These are phyloP conservation scores for Blastocystis sp. DNA, from an alignment of 352 stramenopile species.

Conservation along the genomic window DNA sequence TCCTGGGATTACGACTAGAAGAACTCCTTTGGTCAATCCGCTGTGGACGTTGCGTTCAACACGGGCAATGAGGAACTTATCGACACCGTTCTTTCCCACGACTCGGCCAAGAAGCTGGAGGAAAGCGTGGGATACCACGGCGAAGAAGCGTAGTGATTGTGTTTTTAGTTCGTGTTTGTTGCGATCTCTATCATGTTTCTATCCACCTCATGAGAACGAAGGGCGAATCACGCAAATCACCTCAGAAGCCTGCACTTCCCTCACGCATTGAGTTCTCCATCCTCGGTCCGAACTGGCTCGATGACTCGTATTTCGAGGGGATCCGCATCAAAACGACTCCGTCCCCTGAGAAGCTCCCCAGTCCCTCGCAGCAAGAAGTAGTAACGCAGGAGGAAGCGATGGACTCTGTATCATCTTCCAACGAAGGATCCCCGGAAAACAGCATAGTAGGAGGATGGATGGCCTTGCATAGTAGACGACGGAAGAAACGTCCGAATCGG, in stretches of 20 bases:
- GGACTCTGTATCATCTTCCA: not conserved
- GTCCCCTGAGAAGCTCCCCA: too few relatives aligned
- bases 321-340: not conserved
- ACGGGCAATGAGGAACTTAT: constrained; percentile 44
- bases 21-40: constrained; percentile 40
- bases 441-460: not conserved
- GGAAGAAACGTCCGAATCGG: not conserved
- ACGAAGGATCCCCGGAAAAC: not conserved
- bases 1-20: constrained; percentile 16
- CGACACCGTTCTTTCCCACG: constrained; percentile 22
- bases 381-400: not conserved
- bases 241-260: not conserved
- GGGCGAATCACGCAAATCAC: not conserved
- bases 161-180: constrained; percentile 61
- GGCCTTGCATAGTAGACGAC: not conserved
- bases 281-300: not conserved
- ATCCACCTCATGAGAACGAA: not conserved
- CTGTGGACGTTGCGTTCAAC: constrained; percentile 53
- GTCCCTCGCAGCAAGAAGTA: not conserved
- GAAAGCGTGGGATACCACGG: constrained; percentile 33
- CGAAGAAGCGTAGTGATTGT: constrained; percentile 33
- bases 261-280: not conserved
- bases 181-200: not conserved
- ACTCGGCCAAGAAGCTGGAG: constrained; percentile 34
- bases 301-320: not conserved